Percentiles rank a stretch among this genome's conserved stretches.
Conservation (phyloP, 805 yeast species). For the Cyberlindnera xylosilytica region DNA sequence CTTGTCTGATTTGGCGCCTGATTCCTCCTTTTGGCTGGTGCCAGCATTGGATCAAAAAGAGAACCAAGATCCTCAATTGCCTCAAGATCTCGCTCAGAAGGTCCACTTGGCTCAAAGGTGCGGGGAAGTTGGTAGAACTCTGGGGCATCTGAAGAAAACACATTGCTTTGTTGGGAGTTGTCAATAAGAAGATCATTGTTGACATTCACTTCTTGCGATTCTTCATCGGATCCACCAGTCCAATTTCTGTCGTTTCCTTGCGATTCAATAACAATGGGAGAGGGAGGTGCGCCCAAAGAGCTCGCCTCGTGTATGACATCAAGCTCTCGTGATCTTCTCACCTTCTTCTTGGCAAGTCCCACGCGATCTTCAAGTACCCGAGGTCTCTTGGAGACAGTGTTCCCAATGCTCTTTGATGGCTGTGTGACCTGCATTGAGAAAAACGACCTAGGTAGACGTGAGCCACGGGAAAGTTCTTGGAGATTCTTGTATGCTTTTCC, state of each 20-base stretch:
- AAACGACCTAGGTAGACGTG: slow-evolving; percentile 25
- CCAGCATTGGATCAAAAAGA: slow-evolving; percentile 16
- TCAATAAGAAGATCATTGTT: too few relatives aligned
- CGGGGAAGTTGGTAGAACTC: not conserved
- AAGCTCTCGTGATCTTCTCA: not conserved
- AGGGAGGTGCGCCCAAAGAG: slow-evolving; percentile 4
- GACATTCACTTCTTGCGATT: too few relatives aligned
- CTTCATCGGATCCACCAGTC: too few relatives aligned
- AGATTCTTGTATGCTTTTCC: slow-evolving; percentile 22
- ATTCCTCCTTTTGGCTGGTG: slow-evolving; percentile 5
- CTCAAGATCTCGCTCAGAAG: slow-evolving; percentile 3
- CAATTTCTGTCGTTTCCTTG: too few relatives aligned
- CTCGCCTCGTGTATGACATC: not conserved
- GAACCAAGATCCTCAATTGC: slow-evolving; percentile 11
- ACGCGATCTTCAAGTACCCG: slow-evolving; percentile 7
- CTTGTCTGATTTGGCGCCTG: not conserved
- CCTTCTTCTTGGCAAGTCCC: slow-evolving; percentile 25
- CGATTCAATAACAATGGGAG: slow-evolving; percentile 10
- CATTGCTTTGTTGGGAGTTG: too few relatives aligned
- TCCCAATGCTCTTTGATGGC: not conserved
- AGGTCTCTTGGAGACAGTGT: slow-evolving; percentile 1
- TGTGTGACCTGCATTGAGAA: slow-evolving; percentile 14
- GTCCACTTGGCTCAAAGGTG: too few relatives aligned
- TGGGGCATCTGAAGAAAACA: not conserved
- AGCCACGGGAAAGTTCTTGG: slow-evolving; percentile 18